These are phyloP conservation scores for Eucalyptus curtisii DNA, from an alignment of 345 rosid species.

Conservation along the genomic window DNA sequence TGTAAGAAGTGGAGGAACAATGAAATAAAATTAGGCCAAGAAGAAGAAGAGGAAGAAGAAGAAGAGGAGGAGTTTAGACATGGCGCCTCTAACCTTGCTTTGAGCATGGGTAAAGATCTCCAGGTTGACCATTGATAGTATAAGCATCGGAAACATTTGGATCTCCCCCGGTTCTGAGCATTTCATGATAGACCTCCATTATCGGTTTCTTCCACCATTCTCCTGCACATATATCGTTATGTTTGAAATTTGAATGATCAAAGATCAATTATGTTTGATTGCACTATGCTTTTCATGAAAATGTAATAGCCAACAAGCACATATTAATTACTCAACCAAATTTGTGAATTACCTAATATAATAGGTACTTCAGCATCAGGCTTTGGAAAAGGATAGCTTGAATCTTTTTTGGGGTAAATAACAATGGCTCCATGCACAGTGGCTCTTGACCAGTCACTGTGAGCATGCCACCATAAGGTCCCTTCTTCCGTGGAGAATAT, in stretches of 20 bases:
- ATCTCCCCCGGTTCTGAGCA: constrained; percentile 2
- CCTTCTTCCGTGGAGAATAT: constrained; percentile 19
- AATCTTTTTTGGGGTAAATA: constrained; percentile 7
- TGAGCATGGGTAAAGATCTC: constrained; percentile 27
- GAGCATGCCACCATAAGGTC: constrained; percentile 13
- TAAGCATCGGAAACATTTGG: constrained; percentile 16
- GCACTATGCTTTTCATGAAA: background rate
- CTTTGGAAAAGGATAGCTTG: constrained; percentile 12
- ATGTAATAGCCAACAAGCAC: background rate
- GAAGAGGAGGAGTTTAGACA: background rate
- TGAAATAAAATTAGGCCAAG: background rate
- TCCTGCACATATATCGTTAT: background rate
- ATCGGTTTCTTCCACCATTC: constrained; percentile 33
- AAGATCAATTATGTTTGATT: background rate
- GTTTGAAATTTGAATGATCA: background rate
- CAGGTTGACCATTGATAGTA: constrained; percentile 31
- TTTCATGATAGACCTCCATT: background rate
- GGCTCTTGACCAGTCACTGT: constrained; percentile 18
- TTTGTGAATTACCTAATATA: constrained; percentile 3
- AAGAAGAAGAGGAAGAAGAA: background rate
- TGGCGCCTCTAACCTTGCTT: background rate
- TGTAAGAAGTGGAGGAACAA: background rate
- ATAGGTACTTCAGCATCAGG: constrained; percentile 18
- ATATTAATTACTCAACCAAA: background rate
- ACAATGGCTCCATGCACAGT: constrained; percentile 29